These are phyloP conservation scores for Tuber calosporum DNA, from an alignment of 495 filamentous ascomycete species.

Conservation along the genomic window DNA sequence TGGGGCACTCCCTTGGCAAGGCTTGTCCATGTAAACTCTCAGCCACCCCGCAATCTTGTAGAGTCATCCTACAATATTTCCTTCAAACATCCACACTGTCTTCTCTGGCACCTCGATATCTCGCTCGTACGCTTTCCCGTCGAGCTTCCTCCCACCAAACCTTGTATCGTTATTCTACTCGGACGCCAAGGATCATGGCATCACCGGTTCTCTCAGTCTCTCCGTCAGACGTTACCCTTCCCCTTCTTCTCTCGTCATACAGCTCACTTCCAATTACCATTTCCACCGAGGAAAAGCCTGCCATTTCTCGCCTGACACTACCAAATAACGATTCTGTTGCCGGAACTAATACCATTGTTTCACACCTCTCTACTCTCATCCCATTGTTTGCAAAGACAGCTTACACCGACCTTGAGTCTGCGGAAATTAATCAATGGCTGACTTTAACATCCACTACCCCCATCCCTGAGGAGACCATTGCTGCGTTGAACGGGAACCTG, in stretches of 20 bases:
- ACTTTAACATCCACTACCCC: constrained; percentile 55
- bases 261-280: constrained; percentile 13
- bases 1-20: neutral
- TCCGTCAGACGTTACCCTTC: constrained; percentile 32
- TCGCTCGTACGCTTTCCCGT: constrained; percentile 23
- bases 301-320: constrained; percentile 29
- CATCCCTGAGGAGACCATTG: constrained; percentile 61
- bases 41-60: neutral
- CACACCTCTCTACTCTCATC: constrained; percentile 31
- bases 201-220: constrained; percentile 31
- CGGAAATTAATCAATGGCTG: constrained; percentile 83
- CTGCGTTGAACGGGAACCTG: constrained; percentile 74
- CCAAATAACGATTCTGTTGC: constrained; percentile 24
- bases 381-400: constrained; percentile 54
- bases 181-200: constrained; percentile 30
- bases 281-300: constrained; percentile 12
- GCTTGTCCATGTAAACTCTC: neutral
- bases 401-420: constrained; percentile 68
- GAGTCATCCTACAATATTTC: neutral
- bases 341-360: constrained; percentile 39
- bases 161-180: constrained; percentile 12
- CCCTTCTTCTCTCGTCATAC: constrained; percentile 35
- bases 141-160: constrained; percentile 16
- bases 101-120: neutral
- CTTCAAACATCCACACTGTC: neutral